These are phyloP conservation scores for Acaromyces ingoldii DNA, from an alignment of 1,284 basidiomycete genomes.

Conservation along the genomic window DNA sequence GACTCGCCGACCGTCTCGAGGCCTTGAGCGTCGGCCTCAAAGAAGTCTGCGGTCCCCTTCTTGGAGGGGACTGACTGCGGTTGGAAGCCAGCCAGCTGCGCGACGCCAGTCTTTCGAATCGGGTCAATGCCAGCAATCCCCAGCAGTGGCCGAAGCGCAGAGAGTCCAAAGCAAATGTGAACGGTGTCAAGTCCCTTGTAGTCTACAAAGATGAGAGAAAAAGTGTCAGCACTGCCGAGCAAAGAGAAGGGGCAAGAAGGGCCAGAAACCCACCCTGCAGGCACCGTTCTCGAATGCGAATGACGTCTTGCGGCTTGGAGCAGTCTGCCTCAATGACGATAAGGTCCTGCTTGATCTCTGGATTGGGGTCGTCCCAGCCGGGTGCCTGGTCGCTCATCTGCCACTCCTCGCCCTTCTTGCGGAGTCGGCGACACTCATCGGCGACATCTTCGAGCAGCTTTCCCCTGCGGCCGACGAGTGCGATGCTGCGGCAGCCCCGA, in stretches of 20 bases:
- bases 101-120: constrained; percentile 52
- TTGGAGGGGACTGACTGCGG: constrained; percentile 30
- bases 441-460: constrained; percentile 57
- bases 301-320: constrained; percentile 64
- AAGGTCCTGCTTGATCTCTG: constrained; percentile 28
- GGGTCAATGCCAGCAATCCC: constrained; percentile 64
- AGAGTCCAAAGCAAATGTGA: constrained; percentile 77
- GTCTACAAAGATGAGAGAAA: constrained; percentile 54
- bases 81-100: constrained; percentile 56
- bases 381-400: constrained; percentile 31
- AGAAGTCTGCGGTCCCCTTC: not conserved
- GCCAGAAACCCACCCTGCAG: constrained; percentile 58
- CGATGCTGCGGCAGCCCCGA: constrained; percentile 7
- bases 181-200: constrained; percentile 80
- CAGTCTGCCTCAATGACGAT: constrained; percentile 62
- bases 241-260: not conserved
- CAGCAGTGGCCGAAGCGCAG: constrained; percentile 72
- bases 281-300: constrained; percentile 58
- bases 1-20: constrained; percentile 52
- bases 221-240: not conserved
- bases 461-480: constrained; percentile 12
- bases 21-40: constrained; percentile 38
- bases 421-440: constrained; percentile 57
- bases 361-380: constrained; percentile 20
- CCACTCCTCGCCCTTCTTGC: constrained; percentile 26